These are phyloP conservation scores for Pythium monospermum DNA, from an alignment of 352 stramenopile genomes.

Conservation along the genomic window DNA sequence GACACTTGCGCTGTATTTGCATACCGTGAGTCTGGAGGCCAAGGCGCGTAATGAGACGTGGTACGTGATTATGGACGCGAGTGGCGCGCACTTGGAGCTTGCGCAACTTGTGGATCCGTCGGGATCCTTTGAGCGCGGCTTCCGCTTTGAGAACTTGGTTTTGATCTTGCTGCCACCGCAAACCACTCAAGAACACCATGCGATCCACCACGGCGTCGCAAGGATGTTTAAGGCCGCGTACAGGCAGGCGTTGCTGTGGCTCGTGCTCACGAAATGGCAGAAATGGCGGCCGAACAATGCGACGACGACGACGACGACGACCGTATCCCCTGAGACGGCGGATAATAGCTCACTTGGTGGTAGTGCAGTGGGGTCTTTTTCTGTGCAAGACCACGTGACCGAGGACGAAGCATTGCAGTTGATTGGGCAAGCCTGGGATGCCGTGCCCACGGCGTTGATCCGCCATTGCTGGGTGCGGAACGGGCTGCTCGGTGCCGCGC, in stretches of 20 bases:
- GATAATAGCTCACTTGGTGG: too few relatives aligned
- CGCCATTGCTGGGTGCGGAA: constrained; percentile 25
- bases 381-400: constrained; percentile 2
- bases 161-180: constrained; percentile 58
- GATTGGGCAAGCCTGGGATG: constrained; percentile 17
- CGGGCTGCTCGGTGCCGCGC: constrained; percentile 14
- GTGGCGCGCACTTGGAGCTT: constrained; percentile 54
- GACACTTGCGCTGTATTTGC: constrained; percentile 47
- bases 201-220: constrained; percentile 53
- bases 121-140: constrained; percentile 54
- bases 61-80: constrained; percentile 67
- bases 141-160: constrained; percentile 59
- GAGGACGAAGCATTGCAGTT: constrained; percentile 6
- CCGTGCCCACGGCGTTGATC: constrained; percentile 16
- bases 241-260: constrained; percentile 49
- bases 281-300: constrained; percentile 5
- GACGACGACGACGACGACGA: constrained; percentile 9
- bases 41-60: constrained; percentile 52
- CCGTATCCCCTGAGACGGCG: too few relatives aligned
- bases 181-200: constrained; percentile 32
- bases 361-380: not conserved
- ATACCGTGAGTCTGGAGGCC: constrained; percentile 54
- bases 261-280: constrained; percentile 31
- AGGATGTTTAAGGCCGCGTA: constrained; percentile 58
- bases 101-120: constrained; percentile 51